phyloP scores from a whole-genome alignment of 495 filamentous ascomycete genomes.

The Aspergillus incahuasiensis region DNA sequence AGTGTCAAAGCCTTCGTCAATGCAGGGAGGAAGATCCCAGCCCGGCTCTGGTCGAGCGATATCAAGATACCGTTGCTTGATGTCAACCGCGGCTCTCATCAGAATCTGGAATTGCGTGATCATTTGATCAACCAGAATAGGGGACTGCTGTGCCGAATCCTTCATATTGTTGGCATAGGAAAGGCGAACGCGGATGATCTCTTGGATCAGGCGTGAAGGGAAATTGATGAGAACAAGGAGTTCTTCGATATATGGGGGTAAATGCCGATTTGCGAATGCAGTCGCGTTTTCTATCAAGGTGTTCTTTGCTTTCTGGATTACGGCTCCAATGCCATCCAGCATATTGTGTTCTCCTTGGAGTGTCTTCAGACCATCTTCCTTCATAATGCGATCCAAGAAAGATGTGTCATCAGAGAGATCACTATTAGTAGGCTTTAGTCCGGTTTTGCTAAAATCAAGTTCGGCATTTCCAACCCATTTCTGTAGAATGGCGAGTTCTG shows the following conservation, averaged over 20 bases:
- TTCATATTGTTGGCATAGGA: constrained; percentile 92
- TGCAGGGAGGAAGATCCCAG: constrained; percentile 93
- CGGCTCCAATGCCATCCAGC: constrained; percentile 72
- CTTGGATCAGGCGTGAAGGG: constrained; percentile 89
- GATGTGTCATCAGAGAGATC: constrained; percentile 82
- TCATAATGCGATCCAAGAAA: constrained; percentile 95
- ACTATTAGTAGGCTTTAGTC: constrained; percentile 42
- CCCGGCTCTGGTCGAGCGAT: constrained; percentile 84
- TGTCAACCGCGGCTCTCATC: constrained; percentile 81
- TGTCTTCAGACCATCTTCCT: constrained; percentile 90
- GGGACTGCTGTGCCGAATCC: constrained; percentile 76
- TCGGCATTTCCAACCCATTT: constrained; percentile 96
- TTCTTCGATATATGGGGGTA: constrained; percentile 96
- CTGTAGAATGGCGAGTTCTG: constrained; percentile 81
- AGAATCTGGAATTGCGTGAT: constrained; percentile 93
- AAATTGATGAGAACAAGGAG: constrained; percentile 94
- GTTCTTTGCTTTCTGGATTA: constrained; percentile 88
- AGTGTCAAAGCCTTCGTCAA: constrained; percentile 93
- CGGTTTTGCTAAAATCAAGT: constrained; percentile 75
- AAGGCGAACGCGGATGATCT: constrained; percentile 91
- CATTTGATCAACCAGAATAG: constrained; percentile 93
- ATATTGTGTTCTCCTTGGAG: constrained; percentile 80
- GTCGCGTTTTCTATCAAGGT: constrained; percentile 85
- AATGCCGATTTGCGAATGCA: constrained; percentile 80
- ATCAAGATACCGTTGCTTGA: constrained; percentile 81